Base-by-base conservation (phyloP, 495 filamentous ascomycete species). In the Trichoderma erinaceum region DNA sequence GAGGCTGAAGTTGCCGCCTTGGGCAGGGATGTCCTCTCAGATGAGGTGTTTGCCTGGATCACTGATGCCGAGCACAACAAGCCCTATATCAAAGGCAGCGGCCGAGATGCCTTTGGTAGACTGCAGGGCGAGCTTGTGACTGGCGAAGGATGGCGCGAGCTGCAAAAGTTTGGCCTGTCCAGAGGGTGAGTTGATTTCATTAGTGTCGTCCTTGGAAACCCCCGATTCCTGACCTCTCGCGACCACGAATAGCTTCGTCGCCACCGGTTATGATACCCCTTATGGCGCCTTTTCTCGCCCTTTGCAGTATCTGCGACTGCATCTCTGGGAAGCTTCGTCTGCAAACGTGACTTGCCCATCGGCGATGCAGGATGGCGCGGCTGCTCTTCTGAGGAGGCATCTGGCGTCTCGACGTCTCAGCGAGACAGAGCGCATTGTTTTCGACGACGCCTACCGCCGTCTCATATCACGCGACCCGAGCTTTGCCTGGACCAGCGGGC, bases 281-380 rank as follows among this genome's bases (percentile, higher is more conserved):
- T 73, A 77, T 56, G 79, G 72, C 4, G 73, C 75, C 16, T 84
- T 82, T 71, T 80, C 81, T 38, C 78, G 90, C 4, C 70, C 85
- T 4, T 73, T 80, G 41, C 84, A 86, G 74, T 86, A 85, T 67
- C 70, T 80, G 8, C 85, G 79, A 66, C 82, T 86, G 69, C 89
- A 91, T 70, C 74, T 92, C 12, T 90, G 87, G 79, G 79, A 84
- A 18, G 84, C 80, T 6, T 88, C 87, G 16, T 86, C 82, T 21
- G 87, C 83, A 0, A 81, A 84, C 56, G 86, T 86, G 4, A 85
- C 85, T 18, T 92, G 90, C 72, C 89, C 89, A 0, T 85, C 83
- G 50, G 85, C 84, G 27, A 92, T 91, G 89, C 84, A 84, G 13
- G 89, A 92, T 70, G 90, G 89, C 13, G 89, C 88, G 10, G 86